phyloP scores from a whole-genome alignment of 2,329 filamentous ascomycete genomes.

The Rhynchosporium secalis region DNA sequence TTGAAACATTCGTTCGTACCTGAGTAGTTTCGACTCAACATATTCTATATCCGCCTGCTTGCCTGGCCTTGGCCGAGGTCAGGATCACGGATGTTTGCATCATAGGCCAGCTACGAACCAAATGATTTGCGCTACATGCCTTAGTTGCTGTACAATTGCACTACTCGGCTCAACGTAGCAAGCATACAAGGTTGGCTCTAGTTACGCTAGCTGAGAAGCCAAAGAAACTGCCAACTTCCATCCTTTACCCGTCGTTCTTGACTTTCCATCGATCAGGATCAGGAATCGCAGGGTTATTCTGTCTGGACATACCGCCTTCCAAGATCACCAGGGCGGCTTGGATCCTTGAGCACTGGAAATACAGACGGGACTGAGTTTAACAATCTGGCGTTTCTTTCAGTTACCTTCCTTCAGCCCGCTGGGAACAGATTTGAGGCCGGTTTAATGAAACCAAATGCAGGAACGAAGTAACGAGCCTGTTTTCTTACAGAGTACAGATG shows the following conservation, averaged over 20 bases:
- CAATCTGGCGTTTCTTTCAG: too few relatives aligned
- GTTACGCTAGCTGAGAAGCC: conserved; percentile 1
- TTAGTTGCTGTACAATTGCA: not conserved
- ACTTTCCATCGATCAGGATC: conserved; percentile 4
- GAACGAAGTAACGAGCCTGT: not conserved
- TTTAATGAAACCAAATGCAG: too few relatives aligned
- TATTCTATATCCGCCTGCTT: not conserved
- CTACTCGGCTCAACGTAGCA: not conserved
- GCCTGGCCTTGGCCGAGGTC: not conserved
- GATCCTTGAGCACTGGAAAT: not conserved
- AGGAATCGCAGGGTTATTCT: too few relatives aligned
- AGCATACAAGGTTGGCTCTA: not conserved
- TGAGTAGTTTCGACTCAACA: conserved; percentile 4
- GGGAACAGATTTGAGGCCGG: too few relatives aligned
- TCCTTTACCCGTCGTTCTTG: not conserved
- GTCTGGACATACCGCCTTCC: not conserved
- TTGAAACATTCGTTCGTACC: conserved; percentile 6
- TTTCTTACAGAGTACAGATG: not conserved
- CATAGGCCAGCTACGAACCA: conserved; percentile 8
- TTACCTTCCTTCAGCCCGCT: too few relatives aligned
- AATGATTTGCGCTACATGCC: not conserved
- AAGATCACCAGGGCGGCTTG: not conserved
- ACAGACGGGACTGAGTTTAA: too few relatives aligned
- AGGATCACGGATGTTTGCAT: conserved; percentile 13
- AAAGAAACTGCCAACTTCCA: conserved; percentile 13